Conservation (phyloP, 148 eudicot genomes). For the Linanthus parryae region DNA sequence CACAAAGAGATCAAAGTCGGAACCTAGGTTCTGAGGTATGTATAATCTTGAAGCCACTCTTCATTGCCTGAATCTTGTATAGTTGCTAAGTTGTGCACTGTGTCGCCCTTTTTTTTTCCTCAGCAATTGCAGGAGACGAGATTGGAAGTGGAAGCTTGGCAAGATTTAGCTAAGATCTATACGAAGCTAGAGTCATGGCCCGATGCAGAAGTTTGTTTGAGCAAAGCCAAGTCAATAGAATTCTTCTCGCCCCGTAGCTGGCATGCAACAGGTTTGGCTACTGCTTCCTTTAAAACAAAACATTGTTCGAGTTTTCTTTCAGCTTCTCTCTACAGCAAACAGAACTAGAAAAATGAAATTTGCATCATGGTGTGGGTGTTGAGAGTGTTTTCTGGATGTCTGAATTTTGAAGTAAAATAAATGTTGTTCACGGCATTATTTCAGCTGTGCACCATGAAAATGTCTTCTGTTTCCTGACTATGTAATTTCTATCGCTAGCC, state of each 20-base stretch:
- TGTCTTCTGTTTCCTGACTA: too few species aligned
- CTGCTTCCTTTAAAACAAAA: not conserved
- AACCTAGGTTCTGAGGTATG: constrained; percentile 32
- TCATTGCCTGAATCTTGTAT: too few species aligned
- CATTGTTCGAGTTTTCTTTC: too few species aligned
- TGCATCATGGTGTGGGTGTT: too few species aligned
- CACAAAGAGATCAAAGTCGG: constrained; percentile 28
- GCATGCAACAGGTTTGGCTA: constrained; percentile 63
- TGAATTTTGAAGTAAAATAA: too few species aligned
- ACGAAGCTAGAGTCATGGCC: constrained; percentile 54
- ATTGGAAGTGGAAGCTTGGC: constrained; percentile 85
- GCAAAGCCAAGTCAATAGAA: constrained; percentile 48
- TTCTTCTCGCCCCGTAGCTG: constrained; percentile 52
- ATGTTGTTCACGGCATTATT: too few species aligned
- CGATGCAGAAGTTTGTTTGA: constrained; percentile 65
- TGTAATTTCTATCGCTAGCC: too few species aligned
- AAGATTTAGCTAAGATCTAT: constrained; percentile 67
- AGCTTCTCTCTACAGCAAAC: too few species aligned
- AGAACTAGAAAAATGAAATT: too few species aligned
- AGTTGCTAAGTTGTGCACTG: not conserved
- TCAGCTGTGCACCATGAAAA: too few species aligned
- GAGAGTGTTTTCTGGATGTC: too few species aligned
- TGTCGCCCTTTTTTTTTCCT: not conserved
- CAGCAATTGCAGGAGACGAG: constrained; percentile 31
- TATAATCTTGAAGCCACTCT: not conserved